phyloP scores from a whole-genome alignment of 805 yeast genomes.

The Candida boidinii region DNA sequence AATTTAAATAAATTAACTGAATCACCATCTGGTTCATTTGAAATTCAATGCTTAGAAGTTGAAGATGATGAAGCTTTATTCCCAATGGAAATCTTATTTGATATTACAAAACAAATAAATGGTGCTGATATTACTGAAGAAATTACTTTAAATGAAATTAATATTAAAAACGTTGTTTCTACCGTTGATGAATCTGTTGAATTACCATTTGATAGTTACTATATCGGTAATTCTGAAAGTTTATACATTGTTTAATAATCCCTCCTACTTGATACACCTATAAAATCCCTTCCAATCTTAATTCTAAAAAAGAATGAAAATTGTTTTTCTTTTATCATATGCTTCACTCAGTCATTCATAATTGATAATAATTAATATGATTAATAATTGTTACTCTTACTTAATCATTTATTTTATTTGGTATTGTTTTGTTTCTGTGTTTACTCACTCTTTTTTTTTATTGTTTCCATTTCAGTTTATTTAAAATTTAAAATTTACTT shows the following conservation, averaged over 20 bases:
- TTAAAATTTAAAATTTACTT: too few species aligned
- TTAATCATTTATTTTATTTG: too few species aligned
- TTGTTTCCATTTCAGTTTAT: too few species aligned
- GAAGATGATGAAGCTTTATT: conserved; percentile 76
- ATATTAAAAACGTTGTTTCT: conserved; percentile 55
- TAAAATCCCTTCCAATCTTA: too few species aligned
- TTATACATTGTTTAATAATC: conserved; percentile 38
- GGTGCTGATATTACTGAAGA: conserved; percentile 24
- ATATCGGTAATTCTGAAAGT: conserved; percentile 48
- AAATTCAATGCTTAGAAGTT: conserved; percentile 59
- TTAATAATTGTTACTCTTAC: too few species aligned
- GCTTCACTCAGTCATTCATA: too few species aligned
- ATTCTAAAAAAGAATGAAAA: too few species aligned
- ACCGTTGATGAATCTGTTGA: conserved; percentile 32
- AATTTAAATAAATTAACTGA: conserved; percentile 42
- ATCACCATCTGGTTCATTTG: conserved; percentile 63
- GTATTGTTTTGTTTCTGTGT: too few species aligned
- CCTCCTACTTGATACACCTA: too few species aligned
- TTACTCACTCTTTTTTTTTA: too few species aligned
- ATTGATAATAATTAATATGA: too few species aligned
- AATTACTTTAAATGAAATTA: conserved; percentile 53
- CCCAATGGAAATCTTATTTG: conserved; percentile 76
- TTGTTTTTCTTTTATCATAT: too few species aligned
- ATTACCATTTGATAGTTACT: conserved; percentile 63
- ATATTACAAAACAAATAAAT: conserved; percentile 23